Evolutionary conservation across 768 basidiomycete genomes (phyloP).

Genomic region (Rhodocollybia butyracea): DNA sequence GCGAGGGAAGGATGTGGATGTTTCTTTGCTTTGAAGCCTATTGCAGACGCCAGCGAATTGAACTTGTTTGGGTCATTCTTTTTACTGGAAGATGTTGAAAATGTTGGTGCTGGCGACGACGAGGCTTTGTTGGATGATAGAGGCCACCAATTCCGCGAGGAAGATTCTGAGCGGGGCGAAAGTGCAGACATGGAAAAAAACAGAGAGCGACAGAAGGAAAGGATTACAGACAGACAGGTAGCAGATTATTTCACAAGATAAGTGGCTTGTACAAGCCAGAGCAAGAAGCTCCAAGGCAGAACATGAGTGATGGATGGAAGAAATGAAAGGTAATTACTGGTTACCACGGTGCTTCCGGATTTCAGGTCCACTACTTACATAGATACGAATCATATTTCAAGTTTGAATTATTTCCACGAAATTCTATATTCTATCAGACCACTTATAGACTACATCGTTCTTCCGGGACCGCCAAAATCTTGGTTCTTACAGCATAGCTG

Average conservation of each 20-base stretch:
- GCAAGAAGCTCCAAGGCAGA: not conserved
- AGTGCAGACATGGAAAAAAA: constrained; percentile 32
- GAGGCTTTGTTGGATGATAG: constrained; percentile 29
- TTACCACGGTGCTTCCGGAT: not conserved
- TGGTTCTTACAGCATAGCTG: not conserved
- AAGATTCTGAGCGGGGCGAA: constrained; percentile 26
- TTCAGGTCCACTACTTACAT: not conserved
- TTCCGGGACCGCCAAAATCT: not conserved
- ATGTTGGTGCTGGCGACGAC: too few relatives aligned
- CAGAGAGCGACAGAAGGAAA: constrained; percentile 15
- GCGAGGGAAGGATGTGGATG: constrained; percentile 45
- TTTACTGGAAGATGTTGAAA: constrained; percentile 17
- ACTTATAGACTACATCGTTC: too few relatives aligned
- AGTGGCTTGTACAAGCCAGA: not conserved
- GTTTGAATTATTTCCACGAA: not conserved
- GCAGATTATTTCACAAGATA: constrained; percentile 1
- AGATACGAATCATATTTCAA: too few relatives aligned
- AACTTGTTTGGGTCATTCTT: constrained; percentile 37
- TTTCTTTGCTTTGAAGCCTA: constrained; percentile 66
- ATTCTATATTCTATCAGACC: not conserved
- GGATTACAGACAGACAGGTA: constrained; percentile 8
- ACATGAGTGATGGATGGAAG: not conserved
- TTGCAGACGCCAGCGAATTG: constrained; percentile 55
- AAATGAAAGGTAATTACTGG: not conserved
- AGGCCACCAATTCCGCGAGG: constrained; percentile 46